These are phyloP conservation scores for Cryptococcus sp. DNA, from an alignment of 1,284 basidiomycete genomes.

Conservation along the genomic window DNA sequence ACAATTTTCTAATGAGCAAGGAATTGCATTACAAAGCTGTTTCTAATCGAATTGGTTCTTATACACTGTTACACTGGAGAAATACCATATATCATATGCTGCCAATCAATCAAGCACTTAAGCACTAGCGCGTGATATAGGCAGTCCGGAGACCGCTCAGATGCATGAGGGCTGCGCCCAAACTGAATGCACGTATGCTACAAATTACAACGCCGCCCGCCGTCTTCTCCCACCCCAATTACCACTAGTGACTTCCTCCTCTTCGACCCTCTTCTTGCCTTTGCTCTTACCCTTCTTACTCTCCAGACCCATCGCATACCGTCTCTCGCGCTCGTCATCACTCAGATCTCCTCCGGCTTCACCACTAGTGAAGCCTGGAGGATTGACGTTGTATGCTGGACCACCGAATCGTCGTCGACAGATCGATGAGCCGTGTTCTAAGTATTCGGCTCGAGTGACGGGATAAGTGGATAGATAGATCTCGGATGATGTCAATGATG, in stretches of 20 bases:
- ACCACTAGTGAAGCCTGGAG: conserved; percentile 38
- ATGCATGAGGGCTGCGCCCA: too few relatives aligned
- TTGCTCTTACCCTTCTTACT: conserved; percentile 35
- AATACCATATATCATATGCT: too few relatives aligned
- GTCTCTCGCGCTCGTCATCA: conserved; percentile 46
- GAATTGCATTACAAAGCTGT: too few relatives aligned
- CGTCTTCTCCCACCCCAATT: conserved; percentile 48
- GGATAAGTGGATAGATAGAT: conserved; percentile 58
- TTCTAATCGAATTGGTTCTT: too few relatives aligned
- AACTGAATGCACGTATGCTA: too few relatives aligned
- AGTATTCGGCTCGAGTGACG: conserved; percentile 77
- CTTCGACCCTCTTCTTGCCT: conserved; percentile 30
- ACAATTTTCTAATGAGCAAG: background rate
- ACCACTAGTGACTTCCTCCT: conserved; percentile 48
- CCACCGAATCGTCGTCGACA: conserved; percentile 57
- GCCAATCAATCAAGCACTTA: too few relatives aligned
- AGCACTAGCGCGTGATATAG: too few relatives aligned
- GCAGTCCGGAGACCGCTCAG: too few relatives aligned
- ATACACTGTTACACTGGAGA: too few relatives aligned
- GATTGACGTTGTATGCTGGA: conserved; percentile 42
- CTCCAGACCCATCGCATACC: conserved; percentile 45
- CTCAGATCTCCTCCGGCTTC: conserved; percentile 31
- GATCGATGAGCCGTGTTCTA: conserved; percentile 73
- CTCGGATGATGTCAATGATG: conserved; percentile 61
- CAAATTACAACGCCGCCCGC: conserved; percentile 15